Evolutionary conservation across 2,329 filamentous ascomycete genomes (phyloP), one percentile per base, ranked within the genome.

Genomic region (Acrodontium crateriforme): DNA sequence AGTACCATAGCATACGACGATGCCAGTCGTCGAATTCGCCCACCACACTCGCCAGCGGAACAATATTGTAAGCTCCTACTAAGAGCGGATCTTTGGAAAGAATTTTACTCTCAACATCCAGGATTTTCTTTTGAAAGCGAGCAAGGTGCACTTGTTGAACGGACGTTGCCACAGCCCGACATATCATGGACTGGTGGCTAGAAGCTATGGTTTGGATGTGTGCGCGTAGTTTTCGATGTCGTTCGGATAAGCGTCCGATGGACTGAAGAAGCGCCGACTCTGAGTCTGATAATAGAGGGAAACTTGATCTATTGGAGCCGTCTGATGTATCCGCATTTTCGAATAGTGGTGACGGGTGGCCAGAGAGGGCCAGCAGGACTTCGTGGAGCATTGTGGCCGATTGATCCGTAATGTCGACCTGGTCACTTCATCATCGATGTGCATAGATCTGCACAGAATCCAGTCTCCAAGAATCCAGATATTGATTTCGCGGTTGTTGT

Each of bases 321-420:
- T 27, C 17, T 13, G 16, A 19, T 7, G 15, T 10, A 16, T 24
- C 8, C 32, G 54, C 51, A 46, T 55, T 45, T 56, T 70, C 69
- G 60, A 94, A 79, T 50, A 95, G 71, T 42, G 84, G 78, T 40
- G 87, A 94, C 39, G 81, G 78, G 59, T 95, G 82, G 42, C 89
- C 87, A 47, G 85, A 91, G 57, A 95, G 75, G 55, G 85, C 87
- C 57, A 98, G 77, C 57, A 95, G 74, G 62, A 98, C 83, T 67
- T 98, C 89, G 71, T 95, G 89, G 55, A 98, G 80, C 89, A 98
- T 98, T n/a, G n/a, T n/a, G n/a, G n/a, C n/a, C n/a, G n/a, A n/a
- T n/a, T n/a, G n/a, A n/a, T n/a, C n/a, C n/a, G n/a, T n/a, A n/a
- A n/a, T n/a, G n/a, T n/a, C n/a, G n/a, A n/a, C n/a, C n/a, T n/a